Base-by-base conservation (phyloP, 108 stramenopile genomes). In the Cyclotella kingstonii region DNA sequence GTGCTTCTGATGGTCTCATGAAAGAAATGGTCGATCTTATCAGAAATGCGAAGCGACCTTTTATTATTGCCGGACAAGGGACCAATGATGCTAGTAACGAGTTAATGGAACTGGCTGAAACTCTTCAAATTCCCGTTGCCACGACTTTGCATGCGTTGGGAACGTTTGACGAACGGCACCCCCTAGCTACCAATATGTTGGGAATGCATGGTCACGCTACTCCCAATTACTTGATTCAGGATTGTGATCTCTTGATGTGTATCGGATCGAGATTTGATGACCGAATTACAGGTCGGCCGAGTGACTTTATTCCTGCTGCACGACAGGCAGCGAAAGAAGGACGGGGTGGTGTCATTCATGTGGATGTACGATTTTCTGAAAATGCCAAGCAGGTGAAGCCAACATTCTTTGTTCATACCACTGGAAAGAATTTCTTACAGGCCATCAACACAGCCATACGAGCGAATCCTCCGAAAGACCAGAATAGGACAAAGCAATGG, bases 161-260 rank as follows among this genome's bases (percentile, higher is more conserved):
- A 38, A 73, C 67, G 27, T 94, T 91, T 48, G 93, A 94, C 46
- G 93, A 94, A 55, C 59, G 93, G 31, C 81, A 85, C 64, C 79
- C 76, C 17, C 85, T 94, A 10, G 90, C 93, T 36, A 77, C 91
- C 46, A 91, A 91, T 50, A 91, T 94, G 87, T 56, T 94, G 52
- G 90, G 94, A 27, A 95, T 95, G 94, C 94, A 95, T 72, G 94
- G 90, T 0, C 90, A 91, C 36, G 83, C 94, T 8, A 91, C 88
- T 29, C 90, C 94, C 18, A 95, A 95, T 70, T 95, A 83, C 46
- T 68, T 91, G 74, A 78, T 90, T n/a, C 94, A 95, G 70, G 86
- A 91, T 41, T 81, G 89, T 12, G 94, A 95, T 59, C 84, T 95
- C 38, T 79, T 95, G 60, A 81, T 95, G 22, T 80, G 79, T 39